Base-by-base conservation (phyloP, 208 protist species). In the Leptomonas seymouri region DNA sequence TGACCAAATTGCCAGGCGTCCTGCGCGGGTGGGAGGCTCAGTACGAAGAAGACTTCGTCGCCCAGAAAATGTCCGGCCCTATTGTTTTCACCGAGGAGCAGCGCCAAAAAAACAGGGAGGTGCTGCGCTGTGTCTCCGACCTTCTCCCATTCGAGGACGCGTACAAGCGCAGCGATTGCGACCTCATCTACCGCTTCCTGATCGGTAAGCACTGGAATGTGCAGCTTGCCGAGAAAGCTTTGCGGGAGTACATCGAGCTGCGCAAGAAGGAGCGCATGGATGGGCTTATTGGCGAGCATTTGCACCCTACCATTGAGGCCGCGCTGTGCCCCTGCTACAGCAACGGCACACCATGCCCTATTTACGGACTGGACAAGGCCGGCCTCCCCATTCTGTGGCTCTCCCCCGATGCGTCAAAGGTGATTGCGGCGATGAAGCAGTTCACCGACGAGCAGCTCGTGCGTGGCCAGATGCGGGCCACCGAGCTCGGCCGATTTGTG, bases 171-270 rank as follows among this genome's bases (percentile, higher is more conserved):
- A 89, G 55, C 46, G 90, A 95, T 67, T 95, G 87, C 67, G 90
- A 95, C 56, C 53, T 95, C 14, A 66, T 95, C 34, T 95, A 93
- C 55, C 81, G 90, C 49, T 93, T 93, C 71, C 69, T 95, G 14
- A 93, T 95, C 63, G 87, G 71, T 27, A 79, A 74, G 44, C 68
- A 86, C 50, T 91, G 86, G 82, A 67, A 84, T 54, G 58, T 93
- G 7, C 39, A 61, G 18, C 28, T 56, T 25, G 68, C 90, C 8
- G 81, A 81, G 23, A 50, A 73, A 21, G 71, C 67, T 0, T 23
- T 95, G 28, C 79, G 81, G 8, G 54, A 58, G 18, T 95, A 95
- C 70, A 67, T 86, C 9, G n/a, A 25, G 50, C 49, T 84, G 51
- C 80, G 90, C 23, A 41, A 71, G 58, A 74, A 76, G 42, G 44